These are phyloP conservation scores for Pogostemon cablin DNA, from an alignment of 257 asterid species.

Conservation along the genomic window DNA sequence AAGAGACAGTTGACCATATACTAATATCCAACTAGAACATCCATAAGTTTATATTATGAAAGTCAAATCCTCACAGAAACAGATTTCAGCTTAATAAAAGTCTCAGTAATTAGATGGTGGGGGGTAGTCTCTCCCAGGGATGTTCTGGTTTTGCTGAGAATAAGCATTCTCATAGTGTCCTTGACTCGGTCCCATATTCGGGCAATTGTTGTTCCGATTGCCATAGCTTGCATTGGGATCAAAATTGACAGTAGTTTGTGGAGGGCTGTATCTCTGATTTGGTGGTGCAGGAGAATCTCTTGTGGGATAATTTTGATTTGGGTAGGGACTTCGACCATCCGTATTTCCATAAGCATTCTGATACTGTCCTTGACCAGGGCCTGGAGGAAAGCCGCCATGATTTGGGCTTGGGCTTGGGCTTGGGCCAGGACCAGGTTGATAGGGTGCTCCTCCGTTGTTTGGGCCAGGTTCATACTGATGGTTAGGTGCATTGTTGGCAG, in stretches of 20 bases:
- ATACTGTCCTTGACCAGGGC: slow-evolving; percentile 19
- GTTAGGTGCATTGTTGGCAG: too few relatives aligned
- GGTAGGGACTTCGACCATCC: slow-evolving; percentile 29
- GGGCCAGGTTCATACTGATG: slow-evolving; percentile 35
- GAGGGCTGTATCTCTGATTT: slow-evolving; percentile 40
- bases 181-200: slow-evolving; percentile 41
- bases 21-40: slow-evolving; percentile 10
- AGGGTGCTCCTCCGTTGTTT: slow-evolving; percentile 10
- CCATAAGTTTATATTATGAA: slow-evolving; percentile 7
- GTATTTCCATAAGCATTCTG: not conserved
- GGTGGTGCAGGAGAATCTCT: slow-evolving; percentile 32
- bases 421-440: slow-evolving; percentile 38
- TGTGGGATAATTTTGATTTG: slow-evolving; percentile 34
- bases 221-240: slow-evolving; percentile 39
- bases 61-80: slow-evolving; percentile 18
- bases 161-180: slow-evolving; percentile 44
- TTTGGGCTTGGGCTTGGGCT: slow-evolving; percentile 30
- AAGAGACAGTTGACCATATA: slow-evolving; percentile 4
- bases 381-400: slow-evolving; percentile 34
- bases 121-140: slow-evolving; percentile 60
- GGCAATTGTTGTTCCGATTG: slow-evolving; percentile 23
- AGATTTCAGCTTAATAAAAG: slow-evolving; percentile 30
- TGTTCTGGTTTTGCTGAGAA: slow-evolving; percentile 45
- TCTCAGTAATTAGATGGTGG: slow-evolving; percentile 36
- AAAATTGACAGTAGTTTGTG: slow-evolving; percentile 25